These are phyloP conservation scores for Alternaria conjuncta DNA, from an alignment of 2,329 filamentous ascomycete species.

Conservation along the genomic window DNA sequence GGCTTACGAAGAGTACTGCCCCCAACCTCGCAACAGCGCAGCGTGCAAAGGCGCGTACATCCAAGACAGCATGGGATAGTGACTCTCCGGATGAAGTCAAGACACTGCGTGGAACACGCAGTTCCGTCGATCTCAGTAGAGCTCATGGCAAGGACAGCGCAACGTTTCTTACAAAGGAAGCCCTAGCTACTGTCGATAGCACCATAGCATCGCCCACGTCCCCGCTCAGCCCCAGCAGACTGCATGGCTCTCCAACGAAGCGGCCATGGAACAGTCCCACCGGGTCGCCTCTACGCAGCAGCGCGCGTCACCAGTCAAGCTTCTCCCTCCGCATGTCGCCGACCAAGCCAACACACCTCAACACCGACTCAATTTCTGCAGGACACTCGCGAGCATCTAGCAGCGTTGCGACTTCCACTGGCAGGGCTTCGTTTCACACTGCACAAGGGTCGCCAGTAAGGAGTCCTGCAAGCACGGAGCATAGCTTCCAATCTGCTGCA, in stretches of 20 bases:
- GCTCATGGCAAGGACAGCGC: conserved; percentile 13
- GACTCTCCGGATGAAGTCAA: conserved; percentile 22
- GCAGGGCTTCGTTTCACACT: conserved; percentile 26
- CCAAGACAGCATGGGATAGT: conserved; percentile 18
- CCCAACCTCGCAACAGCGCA: conserved; percentile 31
- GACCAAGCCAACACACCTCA: conserved; percentile 10
- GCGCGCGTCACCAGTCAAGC: conserved; percentile 11
- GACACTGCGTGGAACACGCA: conserved; percentile 23
- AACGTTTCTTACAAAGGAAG: conserved; percentile 40
- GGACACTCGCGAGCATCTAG: conserved; percentile 20
- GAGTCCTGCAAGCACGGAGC: conserved; percentile 25
- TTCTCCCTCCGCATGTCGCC: conserved; percentile 29
- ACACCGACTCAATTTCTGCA: not conserved
- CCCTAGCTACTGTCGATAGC: conserved; percentile 28
- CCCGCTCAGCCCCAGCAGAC: conserved; percentile 17
- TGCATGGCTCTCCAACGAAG: conserved; percentile 25
- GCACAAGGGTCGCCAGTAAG: conserved; percentile 40
- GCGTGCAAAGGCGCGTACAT: conserved; percentile 29
- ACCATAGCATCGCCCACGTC: conserved; percentile 20
- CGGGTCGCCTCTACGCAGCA: conserved; percentile 19
- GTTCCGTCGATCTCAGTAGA: conserved; percentile 23
- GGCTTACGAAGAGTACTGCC: conserved; percentile 19
- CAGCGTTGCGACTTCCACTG: conserved; percentile 28
- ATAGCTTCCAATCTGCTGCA: conserved; percentile 26
- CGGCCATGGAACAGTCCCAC: conserved; percentile 23